Conservation (phyloP, 179 eudicot species). For the Sideroxylon spinosum region DNA sequence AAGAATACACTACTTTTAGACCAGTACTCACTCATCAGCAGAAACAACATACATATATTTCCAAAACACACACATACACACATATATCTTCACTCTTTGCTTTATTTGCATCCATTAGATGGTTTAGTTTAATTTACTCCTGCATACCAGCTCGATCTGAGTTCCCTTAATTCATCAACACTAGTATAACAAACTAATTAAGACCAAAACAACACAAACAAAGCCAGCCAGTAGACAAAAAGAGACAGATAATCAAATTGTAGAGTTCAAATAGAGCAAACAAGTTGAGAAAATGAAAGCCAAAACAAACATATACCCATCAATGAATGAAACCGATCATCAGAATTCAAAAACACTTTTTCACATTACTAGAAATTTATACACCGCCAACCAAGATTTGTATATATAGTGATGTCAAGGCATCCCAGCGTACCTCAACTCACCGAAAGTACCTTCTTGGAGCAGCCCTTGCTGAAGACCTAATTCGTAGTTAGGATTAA, state of each 20-base stretch:
- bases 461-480: constrained; percentile 16
- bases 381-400: background rate
- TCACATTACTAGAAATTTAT: constrained; percentile 9
- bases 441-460: constrained; percentile 17
- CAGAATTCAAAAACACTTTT: background rate
- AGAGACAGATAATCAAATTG: background rate
- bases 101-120: too few species aligned
- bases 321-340: constrained; percentile 1
- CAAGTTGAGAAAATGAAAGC: background rate
- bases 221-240: background rate
- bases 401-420: background rate
- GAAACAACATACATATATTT: background rate
- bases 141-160: background rate
- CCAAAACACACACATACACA: background rate
- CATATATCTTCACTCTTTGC: background rate
- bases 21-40: background rate
- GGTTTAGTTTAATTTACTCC: background rate
- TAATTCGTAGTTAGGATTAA: constrained; percentile 21
- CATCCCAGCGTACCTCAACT: background rate
- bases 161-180: background rate
- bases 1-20: background rate
- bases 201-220: background rate
- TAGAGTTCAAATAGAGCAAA: background rate
- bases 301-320: background rate
- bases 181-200: background rate